Evolutionary conservation across 768 basidiomycete genomes (phyloP).

Genomic region (Lyophyllum decastes): DNA sequence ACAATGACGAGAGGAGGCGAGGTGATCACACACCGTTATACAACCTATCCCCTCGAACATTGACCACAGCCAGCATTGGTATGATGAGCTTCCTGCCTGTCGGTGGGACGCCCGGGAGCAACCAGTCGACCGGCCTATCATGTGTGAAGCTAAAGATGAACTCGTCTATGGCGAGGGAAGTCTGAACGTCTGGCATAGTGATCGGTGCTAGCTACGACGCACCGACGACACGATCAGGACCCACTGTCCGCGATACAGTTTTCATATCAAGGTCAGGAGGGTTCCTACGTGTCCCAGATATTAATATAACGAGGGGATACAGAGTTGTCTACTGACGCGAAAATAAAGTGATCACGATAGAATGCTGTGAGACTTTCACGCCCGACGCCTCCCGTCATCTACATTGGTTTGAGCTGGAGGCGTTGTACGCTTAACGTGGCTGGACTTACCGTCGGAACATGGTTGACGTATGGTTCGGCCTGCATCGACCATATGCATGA

Average conservation of each 20-base stretch:
- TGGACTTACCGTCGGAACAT: slow-evolving; percentile 49
- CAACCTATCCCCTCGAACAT: slow-evolving; percentile 42
- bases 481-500: slow-evolving; percentile 11
- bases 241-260: slow-evolving; percentile 51
- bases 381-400: slow-evolving; percentile 61
- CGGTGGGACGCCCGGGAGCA: slow-evolving; percentile 55
- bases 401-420: background rate
- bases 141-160: slow-evolving; percentile 51
- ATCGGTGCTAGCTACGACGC: slow-evolving; percentile 9
- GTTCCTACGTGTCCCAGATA: slow-evolving; percentile 32
- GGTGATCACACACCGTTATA: slow-evolving; percentile 30
- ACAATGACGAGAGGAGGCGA: background rate
- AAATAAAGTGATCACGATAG: slow-evolving; percentile 59
- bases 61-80: slow-evolving; percentile 59
- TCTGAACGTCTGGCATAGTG: background rate
- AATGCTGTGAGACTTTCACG: slow-evolving; percentile 49
- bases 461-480: slow-evolving; percentile 63
- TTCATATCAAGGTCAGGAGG: slow-evolving; percentile 46
- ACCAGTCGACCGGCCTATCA: slow-evolving; percentile 44
- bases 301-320: background rate
- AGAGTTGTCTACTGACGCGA: slow-evolving; percentile 35
- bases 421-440: background rate
- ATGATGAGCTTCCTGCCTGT: slow-evolving; percentile 49
- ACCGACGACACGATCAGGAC: slow-evolving; percentile 54
- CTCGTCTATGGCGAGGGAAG: slow-evolving; percentile 37